Evolutionary conservation across 2,329 filamentous ascomycete genomes (phyloP).

Genomic region (Colletotrichum liaoningense): DNA sequence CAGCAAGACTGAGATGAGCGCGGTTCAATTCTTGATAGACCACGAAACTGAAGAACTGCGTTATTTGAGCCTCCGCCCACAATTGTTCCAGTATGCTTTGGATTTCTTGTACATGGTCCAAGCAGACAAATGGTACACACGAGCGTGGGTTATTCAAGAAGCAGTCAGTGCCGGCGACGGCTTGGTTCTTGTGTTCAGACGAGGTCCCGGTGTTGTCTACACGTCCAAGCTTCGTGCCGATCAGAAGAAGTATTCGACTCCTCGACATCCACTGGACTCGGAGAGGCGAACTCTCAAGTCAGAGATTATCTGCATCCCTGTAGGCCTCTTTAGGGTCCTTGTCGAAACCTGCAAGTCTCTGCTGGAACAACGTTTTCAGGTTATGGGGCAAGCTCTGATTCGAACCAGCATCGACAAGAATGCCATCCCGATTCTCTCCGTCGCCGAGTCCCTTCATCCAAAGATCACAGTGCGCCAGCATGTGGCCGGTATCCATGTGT

Average conservation of each 20-base stretch:
- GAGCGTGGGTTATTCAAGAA: neutral
- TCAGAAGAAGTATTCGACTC: neutral
- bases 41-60: neutral
- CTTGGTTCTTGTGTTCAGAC: neutral
- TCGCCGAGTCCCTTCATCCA: neutral
- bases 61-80: neutral
- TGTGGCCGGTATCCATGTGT: neutral
- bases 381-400: neutral
- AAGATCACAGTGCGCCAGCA: neutral
- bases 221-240: neutral
- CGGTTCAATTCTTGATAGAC: neutral
- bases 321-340: neutral
- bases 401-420: neutral
- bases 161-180: neutral
- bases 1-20: neutral
- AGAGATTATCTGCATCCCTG: neutral
- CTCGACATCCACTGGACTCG: neutral
- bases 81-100: neutral
- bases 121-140: neutral
- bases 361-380: neutral
- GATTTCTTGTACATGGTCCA: neutral
- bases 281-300: neutral
- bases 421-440: neutral
- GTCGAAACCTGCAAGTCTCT: neutral
- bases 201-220: neutral